Percentiles rank a stretch among this genome's conserved stretches.
Conservation (phyloP, 495 filamentous ascomycete genomes). For the Daldinia bambusicola region DNA sequence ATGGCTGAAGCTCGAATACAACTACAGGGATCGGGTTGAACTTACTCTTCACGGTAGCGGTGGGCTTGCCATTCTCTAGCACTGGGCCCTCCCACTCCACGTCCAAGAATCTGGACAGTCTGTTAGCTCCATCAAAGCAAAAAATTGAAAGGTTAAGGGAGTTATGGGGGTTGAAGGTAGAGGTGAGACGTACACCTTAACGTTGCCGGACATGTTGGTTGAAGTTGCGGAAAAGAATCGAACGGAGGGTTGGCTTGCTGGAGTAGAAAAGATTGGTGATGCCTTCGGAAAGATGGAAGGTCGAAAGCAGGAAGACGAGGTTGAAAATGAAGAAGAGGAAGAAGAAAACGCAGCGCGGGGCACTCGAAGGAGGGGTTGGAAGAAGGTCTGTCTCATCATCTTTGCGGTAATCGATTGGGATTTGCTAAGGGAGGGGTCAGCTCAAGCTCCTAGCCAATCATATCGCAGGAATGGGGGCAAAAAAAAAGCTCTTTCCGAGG, state of each 20-base stretch:
- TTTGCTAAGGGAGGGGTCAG: constrained; percentile 42
- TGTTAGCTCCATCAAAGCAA: constrained; percentile 36
- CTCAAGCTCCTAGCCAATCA: constrained; percentile 39
- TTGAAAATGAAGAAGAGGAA: constrained; percentile 41
- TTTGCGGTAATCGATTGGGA: constrained; percentile 33
- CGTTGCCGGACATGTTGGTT: constrained; percentile 72
- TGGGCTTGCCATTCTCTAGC: constrained; percentile 67
- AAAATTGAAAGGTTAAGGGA: neutral
- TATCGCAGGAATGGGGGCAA: neutral
- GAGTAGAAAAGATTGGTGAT: constrained; percentile 32
- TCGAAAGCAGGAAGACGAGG: constrained; percentile 33
- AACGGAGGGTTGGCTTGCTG: constrained; percentile 33
- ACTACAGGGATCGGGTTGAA: constrained; percentile 31
- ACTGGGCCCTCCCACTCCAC: constrained; percentile 72
- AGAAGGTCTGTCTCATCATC: constrained; percentile 45
- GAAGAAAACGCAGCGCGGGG: constrained; percentile 46
- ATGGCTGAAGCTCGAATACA: neutral
- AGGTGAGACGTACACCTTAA: constrained; percentile 38
- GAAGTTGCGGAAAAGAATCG: constrained; percentile 71
- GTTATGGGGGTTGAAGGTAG: neutral
- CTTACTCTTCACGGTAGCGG: constrained; percentile 70
- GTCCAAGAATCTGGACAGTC: constrained; percentile 53
- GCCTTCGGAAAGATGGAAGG: constrained; percentile 35
- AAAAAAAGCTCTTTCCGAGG: constrained; percentile 37
- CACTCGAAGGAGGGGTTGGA: constrained; percentile 46